These are phyloP conservation scores for Aspergillus nanangensis DNA, from an alignment of 495 filamentous ascomycete genomes.

Conservation along the genomic window DNA sequence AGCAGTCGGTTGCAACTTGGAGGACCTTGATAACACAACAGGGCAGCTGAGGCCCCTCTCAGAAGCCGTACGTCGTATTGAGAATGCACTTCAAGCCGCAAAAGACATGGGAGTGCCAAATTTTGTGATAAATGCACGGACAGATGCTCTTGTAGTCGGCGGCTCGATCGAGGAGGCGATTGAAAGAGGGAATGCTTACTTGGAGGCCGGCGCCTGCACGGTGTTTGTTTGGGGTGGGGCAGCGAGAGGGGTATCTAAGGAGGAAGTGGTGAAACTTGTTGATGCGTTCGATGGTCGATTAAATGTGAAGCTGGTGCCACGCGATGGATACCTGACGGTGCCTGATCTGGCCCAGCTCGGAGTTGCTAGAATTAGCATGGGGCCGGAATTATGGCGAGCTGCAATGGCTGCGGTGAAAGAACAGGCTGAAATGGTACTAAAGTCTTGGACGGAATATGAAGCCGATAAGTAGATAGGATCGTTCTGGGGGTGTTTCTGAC, in stretches of 20 bases:
- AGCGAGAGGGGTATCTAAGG: slow-evolving; percentile 21
- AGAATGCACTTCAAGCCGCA: slow-evolving; percentile 26
- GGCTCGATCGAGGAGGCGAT: slow-evolving; percentile 39
- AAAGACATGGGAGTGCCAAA: slow-evolving; percentile 36
- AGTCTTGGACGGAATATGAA: no score
- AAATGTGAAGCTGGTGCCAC: slow-evolving; percentile 34
- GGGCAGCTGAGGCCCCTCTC: slow-evolving; percentile 25
- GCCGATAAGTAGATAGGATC: no score
- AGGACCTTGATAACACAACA: slow-evolving; percentile 36
- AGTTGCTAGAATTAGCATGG: slow-evolving; percentile 43
- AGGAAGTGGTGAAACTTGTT: slow-evolving; percentile 35
- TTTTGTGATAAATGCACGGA: slow-evolving; percentile 48
- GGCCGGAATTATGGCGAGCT: slow-evolving; percentile 22
- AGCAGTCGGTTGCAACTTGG: slow-evolving; percentile 48
- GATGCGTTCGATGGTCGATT: slow-evolving; percentile 26
- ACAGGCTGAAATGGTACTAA: slow-evolving; percentile 18
- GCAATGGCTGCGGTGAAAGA: slow-evolving; percentile 27
- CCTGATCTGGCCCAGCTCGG: slow-evolving; percentile 35
- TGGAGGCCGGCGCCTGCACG: slow-evolving; percentile 41
- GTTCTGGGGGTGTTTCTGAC: no score
- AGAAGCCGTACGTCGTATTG: slow-evolving; percentile 36
- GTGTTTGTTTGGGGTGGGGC: slow-evolving; percentile 47
- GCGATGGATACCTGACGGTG: slow-evolving; percentile 22
- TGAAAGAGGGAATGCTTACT: slow-evolving; percentile 35
- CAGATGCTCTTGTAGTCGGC: slow-evolving; percentile 29